Evolutionary conservation across 192 early-diverging fungal species (phyloP), one percentile per base, ranked within the genome.

Genomic region (Diversispora epigaea): DNA sequence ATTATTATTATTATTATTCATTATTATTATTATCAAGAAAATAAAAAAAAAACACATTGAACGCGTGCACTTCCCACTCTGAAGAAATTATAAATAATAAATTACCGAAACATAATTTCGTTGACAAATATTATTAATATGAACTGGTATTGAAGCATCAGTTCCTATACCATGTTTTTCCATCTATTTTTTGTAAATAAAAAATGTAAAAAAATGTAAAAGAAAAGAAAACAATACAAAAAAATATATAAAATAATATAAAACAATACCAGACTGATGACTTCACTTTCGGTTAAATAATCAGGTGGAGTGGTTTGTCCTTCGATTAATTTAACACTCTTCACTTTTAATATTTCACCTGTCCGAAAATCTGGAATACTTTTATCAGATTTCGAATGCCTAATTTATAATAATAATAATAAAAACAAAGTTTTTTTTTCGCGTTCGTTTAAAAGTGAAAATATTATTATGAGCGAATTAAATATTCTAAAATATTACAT

Each of bases 151-250:
- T 0, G 86, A 87, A 12, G 85, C 85, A 62, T 86, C 85, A 10
- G 85, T 86, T 17, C 85, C 85, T 52, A 86, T 86, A 14, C 85
- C 85, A 47, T 80, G 79, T 57, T 81, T 83, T 71, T 86, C 85
- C 84, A 62, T 62, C 60, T 62, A 62, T 14, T 21, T 77, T 66
- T 12, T 25, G 7, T 7, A 11, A 15, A 39, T 1, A 57, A 7
- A 21, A 44, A 3, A 58, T 80, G n/a, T n/a, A n/a, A n/a, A 43
- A 43, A 49, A 55, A 68, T 12, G 11, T 78, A 32, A 32, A 32
- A 32, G 25, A 32, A 32, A 32, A 32, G 25, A 32, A 32, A 32
- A 32, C 0, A 32, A 32, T 32, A 2, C 0, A 32, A 32, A 32
- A 32, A 1, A 32, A 32, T 32, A 32, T 62, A 41, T 0, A 32